These are phyloP conservation scores for Ogataea allantospora DNA, from an alignment of 805 yeast species.

Conservation along the genomic window DNA sequence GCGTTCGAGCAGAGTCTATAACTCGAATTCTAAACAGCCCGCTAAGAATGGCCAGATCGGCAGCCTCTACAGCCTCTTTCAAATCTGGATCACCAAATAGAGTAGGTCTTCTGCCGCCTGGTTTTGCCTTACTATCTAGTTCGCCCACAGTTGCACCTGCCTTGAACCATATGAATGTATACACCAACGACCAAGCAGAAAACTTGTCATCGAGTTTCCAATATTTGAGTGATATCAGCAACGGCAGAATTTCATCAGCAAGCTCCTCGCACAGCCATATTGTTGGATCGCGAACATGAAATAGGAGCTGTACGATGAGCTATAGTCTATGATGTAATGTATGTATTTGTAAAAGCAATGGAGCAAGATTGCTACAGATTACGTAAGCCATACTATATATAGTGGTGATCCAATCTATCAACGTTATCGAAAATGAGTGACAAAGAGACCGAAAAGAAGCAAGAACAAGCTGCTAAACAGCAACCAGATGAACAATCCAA, in stretches of 20 bases:
- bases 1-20: conserved; percentile 21
- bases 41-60: conserved; percentile 18
- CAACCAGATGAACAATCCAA: conserved; percentile 18
- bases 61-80: conserved; percentile 22
- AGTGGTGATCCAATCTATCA: not conserved
- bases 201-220: conserved; percentile 19
- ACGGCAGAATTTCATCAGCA: conserved; percentile 16
- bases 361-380: conserved; percentile 10
- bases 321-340: conserved; percentile 10
- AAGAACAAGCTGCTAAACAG: conserved; percentile 14
- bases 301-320: conserved; percentile 2
- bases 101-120: conserved; percentile 21
- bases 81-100: conserved; percentile 16
- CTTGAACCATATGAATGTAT: conserved; percentile 20
- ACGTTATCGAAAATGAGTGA: conserved; percentile 15
- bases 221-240: conserved; percentile 23
- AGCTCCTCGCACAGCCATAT: conserved; percentile 5
- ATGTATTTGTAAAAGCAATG: conserved; percentile 4
- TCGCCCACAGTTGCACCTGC: conserved; percentile 19
- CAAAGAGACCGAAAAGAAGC: conserved; percentile 18
- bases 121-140: conserved; percentile 8
- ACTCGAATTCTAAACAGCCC: conserved; percentile 21
- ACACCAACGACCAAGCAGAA: conserved; percentile 19
- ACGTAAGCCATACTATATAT: conserved; percentile 4
- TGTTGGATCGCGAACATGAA: conserved; percentile 9